Base-by-base conservation (phyloP, 345 rosid genomes). In the Acer campestre region DNA sequence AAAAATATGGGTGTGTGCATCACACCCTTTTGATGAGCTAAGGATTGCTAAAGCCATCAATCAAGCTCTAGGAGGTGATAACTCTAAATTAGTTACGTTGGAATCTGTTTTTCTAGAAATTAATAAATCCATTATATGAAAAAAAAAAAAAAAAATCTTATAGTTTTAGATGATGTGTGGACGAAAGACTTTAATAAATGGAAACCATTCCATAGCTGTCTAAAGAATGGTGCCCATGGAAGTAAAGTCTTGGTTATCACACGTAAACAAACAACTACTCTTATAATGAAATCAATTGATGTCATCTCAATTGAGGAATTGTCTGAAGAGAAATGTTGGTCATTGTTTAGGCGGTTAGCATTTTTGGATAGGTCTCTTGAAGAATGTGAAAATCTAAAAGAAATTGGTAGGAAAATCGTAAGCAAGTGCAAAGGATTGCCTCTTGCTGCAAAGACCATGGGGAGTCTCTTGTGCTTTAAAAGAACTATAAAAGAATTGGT, bases 111-210 rank as follows among this genome's bases (percentile, higher is more conserved):
- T n/a, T n/a, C n/a, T n/a, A n/a, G n/a, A n/a, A n/a, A n/a, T 74
- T 25, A 42, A 11, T 27, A 70, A 69, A 1, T 75, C 68, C 13
- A 0, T 71, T 8, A 6, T 17, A n/a, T 65, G 64, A 3, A 71
- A 25, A 23, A 64, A 56, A 6, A 71, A 40, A 71, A 25, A 23
- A 64, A 56, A 6, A 71, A 40, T 63, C n/a, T 80, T 4, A 49
- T 80, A 6, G 77, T 80, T 2, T 56, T 80, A 27, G 80, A 80
- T 68, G 83, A 80, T 49, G 77, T 80, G 14, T 80, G 77, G 83
- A 66, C 66, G 5, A 58, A 70, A 40, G 49, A 64, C 3, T 65
- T 48, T 27, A 20, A 1, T 13, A 13, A 71, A 0, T 61, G 66
- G 66, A 18, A 62, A 12, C 66, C 35, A 25, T 11, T 62, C 35